Evolutionary conservation across 257 asterid species (phyloP).

Genomic region (Avicennia marina): DNA sequence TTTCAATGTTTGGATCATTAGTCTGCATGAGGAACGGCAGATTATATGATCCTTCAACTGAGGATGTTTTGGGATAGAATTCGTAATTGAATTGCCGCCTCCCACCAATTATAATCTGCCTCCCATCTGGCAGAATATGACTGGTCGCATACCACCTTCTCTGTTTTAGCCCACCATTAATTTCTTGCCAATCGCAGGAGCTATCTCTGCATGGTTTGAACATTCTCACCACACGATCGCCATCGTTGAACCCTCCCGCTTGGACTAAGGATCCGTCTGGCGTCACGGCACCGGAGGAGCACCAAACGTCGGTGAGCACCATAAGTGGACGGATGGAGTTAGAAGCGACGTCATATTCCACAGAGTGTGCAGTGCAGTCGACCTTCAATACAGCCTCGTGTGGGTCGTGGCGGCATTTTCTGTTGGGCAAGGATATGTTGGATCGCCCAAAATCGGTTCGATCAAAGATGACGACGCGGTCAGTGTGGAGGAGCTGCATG

Average conservation of each 20-base stretch:
- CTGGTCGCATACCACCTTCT: constrained; percentile 20
- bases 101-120: constrained; percentile 15
- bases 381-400: constrained; percentile 9
- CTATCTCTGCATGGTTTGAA: constrained; percentile 15
- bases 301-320: constrained; percentile 44
- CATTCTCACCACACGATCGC: constrained; percentile 11
- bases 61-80: constrained; percentile 11
- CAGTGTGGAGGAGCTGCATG: constrained; percentile 53
- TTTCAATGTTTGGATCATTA: constrained; percentile 8
- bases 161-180: background rate
- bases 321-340: constrained; percentile 42
- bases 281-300: constrained; percentile 45
- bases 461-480: constrained; percentile 44
- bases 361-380: constrained; percentile 58
- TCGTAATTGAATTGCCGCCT: constrained; percentile 10
- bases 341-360: constrained; percentile 34
- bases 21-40: constrained; percentile 13
- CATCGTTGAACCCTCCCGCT: constrained; percentile 39
- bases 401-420: constrained; percentile 32
- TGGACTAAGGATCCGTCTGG: constrained; percentile 36
- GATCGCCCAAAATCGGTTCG: constrained; percentile 48
- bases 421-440: constrained; percentile 34
- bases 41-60: background rate
- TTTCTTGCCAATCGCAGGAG: constrained; percentile 32
- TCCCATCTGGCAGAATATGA: constrained; percentile 7